phyloP scores from a whole-genome alignment of 257 asterid genomes.

The Thymus quinquecostatus region DNA sequence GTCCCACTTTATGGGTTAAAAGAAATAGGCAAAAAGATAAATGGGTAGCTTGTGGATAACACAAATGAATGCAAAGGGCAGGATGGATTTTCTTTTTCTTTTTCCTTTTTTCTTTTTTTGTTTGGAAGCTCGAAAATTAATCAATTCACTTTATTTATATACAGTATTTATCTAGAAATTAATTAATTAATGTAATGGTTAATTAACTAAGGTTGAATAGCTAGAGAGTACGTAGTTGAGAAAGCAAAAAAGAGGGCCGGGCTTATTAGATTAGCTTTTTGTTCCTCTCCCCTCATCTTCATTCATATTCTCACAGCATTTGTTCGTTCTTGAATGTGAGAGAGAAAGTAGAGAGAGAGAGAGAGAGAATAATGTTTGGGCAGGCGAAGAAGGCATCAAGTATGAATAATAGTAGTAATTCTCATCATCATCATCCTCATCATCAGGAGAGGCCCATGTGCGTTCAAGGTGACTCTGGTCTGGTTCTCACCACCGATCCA shows the following conservation, averaged over 20 bases:
- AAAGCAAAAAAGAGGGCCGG: too few relatives aligned
- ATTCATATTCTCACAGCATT: constrained; percentile 38
- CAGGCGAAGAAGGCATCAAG: constrained; percentile 50
- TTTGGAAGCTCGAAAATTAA: neutral
- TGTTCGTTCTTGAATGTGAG: constrained; percentile 45
- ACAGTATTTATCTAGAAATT: too few relatives aligned
- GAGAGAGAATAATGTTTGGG: constrained; percentile 50
- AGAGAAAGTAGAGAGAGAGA: constrained; percentile 23
- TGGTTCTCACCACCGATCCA: constrained; percentile 92
- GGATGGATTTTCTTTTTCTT: neutral
- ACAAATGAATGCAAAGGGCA: constrained; percentile 32
- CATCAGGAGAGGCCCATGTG: constrained; percentile 52
- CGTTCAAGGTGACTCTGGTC: constrained; percentile 74
- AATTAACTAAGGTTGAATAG: constrained; percentile 25
- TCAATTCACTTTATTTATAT: neutral
- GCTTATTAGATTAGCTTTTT: neutral
- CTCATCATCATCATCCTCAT: constrained; percentile 26
- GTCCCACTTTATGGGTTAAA: constrained; percentile 29
- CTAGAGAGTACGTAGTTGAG: neutral
- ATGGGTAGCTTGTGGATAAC: constrained; percentile 34
- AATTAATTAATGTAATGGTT: neutral
- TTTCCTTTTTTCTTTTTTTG: neutral
- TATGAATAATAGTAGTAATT: constrained; percentile 32
- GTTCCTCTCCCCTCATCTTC: constrained; percentile 25
- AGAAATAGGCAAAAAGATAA: constrained; percentile 20